These are phyloP conservation scores for Fusarium dlaminii DNA, from an alignment of 2,329 filamentous ascomycete genomes.

Conservation along the genomic window DNA sequence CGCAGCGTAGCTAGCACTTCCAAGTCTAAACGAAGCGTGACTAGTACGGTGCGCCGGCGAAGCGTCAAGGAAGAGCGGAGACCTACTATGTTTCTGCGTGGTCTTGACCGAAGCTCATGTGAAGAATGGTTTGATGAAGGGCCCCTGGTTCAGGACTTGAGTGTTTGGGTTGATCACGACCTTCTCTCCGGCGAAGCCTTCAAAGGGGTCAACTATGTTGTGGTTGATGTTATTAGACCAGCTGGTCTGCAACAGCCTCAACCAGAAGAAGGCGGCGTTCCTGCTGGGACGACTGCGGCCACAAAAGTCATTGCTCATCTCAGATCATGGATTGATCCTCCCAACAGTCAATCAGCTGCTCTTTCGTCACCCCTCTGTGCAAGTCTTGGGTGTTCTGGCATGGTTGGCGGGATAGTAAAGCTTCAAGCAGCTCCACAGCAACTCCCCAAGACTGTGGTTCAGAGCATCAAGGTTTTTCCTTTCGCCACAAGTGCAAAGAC, in stretches of 20 bases:
- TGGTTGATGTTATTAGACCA: constrained; percentile 87
- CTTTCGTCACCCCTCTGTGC: constrained; percentile 82
- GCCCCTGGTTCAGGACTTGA: constrained; percentile 66
- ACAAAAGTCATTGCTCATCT: constrained; percentile 79
- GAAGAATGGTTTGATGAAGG: constrained; percentile 83
- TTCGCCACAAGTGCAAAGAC: constrained; percentile 71
- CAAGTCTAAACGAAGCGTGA: constrained; percentile 79
- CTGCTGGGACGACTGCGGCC: constrained; percentile 54
- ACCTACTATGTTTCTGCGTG: constrained; percentile 80
- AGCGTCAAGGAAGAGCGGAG: constrained; percentile 70
- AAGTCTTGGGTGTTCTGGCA: constrained; percentile 73
- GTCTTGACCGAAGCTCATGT: constrained; percentile 75
- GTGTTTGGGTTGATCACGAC: constrained; percentile 87
- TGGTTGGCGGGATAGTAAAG: constrained; percentile 88
- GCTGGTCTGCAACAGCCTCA: constrained; percentile 77
- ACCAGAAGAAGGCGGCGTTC: constrained; percentile 71
- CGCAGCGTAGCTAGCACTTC: constrained; percentile 83
- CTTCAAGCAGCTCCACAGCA: constrained; percentile 83
- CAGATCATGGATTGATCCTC: constrained; percentile 84
- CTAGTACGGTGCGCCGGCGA: constrained; percentile 72
- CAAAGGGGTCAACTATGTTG: constrained; percentile 78
- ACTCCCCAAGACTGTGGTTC: constrained; percentile 71
- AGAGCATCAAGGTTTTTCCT: constrained; percentile 80
- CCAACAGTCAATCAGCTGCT: constrained; percentile 81
- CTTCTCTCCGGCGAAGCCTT: constrained; percentile 76